phyloP scores from a whole-genome alignment of 108 stramenopile species.

The Cyclostephanos invisitatus region DNA sequence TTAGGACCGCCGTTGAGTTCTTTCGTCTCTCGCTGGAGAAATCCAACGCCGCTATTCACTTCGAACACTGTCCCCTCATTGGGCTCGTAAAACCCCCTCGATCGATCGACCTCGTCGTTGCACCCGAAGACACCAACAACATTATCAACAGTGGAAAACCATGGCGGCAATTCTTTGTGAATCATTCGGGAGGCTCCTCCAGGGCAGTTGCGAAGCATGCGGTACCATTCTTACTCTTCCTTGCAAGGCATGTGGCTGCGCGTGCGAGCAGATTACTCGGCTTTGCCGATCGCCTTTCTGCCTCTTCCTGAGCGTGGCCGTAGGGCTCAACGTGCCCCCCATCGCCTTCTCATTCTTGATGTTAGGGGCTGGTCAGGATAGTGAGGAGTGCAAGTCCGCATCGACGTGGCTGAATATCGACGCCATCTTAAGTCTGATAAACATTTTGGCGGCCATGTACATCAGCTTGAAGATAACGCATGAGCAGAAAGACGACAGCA shows the following conservation, averaged over 20 bases:
- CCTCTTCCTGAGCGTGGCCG: constrained; percentile 59
- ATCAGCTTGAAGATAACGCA: constrained; percentile 50
- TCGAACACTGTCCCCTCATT: too few relatives aligned
- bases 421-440: constrained; percentile 47
- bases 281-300: constrained; percentile 55
- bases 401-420: constrained; percentile 54
- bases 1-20: too few relatives aligned
- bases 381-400: constrained; percentile 13
- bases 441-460: constrained; percentile 64
- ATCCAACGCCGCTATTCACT: too few relatives aligned
- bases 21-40: too few relatives aligned
- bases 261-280: constrained; percentile 30
- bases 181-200: constrained; percentile 43
- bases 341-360: constrained; percentile 25
- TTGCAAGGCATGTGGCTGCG: constrained; percentile 53
- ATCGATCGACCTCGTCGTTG: neutral
- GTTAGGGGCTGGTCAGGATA: constrained; percentile 11
- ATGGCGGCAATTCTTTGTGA: constrained; percentile 68
- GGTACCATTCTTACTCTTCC: constrained; percentile 50
- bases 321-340: constrained; percentile 59
- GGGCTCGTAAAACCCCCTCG: too few relatives aligned
- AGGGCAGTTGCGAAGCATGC: constrained; percentile 39
- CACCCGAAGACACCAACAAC: neutral
- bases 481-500: constrained; percentile 7
- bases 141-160: neutral